phyloP scores from a whole-genome alignment of 768 basidiomycete species.

The Tulasnella calospora region DNA sequence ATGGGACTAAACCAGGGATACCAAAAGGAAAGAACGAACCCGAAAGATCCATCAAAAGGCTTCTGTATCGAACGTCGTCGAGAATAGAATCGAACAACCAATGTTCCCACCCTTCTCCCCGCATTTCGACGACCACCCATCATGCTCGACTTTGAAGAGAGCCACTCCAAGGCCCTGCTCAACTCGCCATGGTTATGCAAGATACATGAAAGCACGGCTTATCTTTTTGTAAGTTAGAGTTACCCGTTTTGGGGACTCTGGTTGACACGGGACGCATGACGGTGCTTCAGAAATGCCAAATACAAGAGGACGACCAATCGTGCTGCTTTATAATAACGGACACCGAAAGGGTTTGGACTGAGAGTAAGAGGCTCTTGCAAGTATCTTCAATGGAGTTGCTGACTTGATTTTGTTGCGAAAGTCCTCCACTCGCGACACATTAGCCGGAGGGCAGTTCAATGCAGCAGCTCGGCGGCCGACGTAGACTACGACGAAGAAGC shows the following conservation, averaged over 20 bases:
- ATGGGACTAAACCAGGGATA: neutral
- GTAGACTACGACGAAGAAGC: slow-evolving; percentile 8
- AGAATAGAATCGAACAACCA: neutral
- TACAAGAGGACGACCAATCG: neutral
- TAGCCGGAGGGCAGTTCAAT: neutral
- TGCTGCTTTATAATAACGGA: slow-evolving; percentile 28
- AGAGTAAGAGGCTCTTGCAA: neutral
- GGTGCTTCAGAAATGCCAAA: slow-evolving; percentile 4
- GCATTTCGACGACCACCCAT: neutral
- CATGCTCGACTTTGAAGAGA: slow-evolving; percentile 16
- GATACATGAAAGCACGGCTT: neutral
- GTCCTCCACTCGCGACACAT: slow-evolving; percentile 26
- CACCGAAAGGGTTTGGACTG: slow-evolving; percentile 25
- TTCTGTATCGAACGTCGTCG: neutral
- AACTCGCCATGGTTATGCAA: slow-evolving; percentile 18
- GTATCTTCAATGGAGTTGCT: neutral
- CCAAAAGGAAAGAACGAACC: neutral
- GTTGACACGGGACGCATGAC: too few relatives aligned
- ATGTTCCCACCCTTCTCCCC: neutral
- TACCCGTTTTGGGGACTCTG: neutral
- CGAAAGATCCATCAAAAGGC: neutral
- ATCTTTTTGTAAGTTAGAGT: slow-evolving; percentile 9
- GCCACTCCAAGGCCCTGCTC: slow-evolving; percentile 7
- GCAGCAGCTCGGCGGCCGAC: neutral
- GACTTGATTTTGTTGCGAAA: neutral